phyloP scores from a whole-genome alignment of 495 filamentous ascomycete species.

The Hyphodiscus hymeniophilus region DNA sequence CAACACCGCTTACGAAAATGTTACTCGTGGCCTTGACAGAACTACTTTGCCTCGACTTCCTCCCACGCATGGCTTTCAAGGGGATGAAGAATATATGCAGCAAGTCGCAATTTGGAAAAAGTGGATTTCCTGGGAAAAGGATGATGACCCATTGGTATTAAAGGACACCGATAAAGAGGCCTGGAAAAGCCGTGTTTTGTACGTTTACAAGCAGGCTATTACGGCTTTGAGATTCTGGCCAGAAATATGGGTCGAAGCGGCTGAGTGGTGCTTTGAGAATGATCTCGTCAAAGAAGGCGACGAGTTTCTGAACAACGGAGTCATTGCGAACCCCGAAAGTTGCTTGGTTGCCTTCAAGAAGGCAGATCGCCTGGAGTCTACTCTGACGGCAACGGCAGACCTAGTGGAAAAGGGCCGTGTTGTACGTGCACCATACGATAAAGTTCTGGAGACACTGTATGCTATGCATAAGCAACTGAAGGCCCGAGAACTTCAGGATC shows the following conservation, averaged over 20 bases:
- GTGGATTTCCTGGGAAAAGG: constrained; percentile 93
- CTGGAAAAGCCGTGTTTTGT: constrained; percentile 70
- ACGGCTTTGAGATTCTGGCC: constrained; percentile 94
- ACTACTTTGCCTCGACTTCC: constrained; percentile 74
- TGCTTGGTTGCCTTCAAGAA: constrained; percentile 81
- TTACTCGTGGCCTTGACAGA: constrained; percentile 68
- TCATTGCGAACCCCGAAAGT: constrained; percentile 88
- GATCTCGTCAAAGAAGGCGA: constrained; percentile 56
- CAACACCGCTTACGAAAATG: constrained; percentile 72
- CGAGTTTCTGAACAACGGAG: constrained; percentile 66
- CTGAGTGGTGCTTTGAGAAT: constrained; percentile 85
- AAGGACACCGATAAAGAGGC: constrained; percentile 65
- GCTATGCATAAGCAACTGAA: constrained; percentile 65
- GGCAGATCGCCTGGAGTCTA: constrained; percentile 76
- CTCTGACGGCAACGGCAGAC: constrained; percentile 56
- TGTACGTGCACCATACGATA: constrained; percentile 75
- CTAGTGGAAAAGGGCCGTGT: constrained; percentile 60
- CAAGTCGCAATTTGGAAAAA: constrained; percentile 89
- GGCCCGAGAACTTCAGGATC: constrained; percentile 58
- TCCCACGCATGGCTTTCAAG: constrained; percentile 76
- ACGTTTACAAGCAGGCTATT: constrained; percentile 86
- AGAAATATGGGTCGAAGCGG: constrained; percentile 90
- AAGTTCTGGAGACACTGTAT: constrained; percentile 76
- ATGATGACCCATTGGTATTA: constrained; percentile 76
- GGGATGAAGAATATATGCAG: constrained; percentile 72